phyloP scores from a whole-genome alignment of 2,329 filamentous ascomycete species.

The Alternaria consortialis region DNA sequence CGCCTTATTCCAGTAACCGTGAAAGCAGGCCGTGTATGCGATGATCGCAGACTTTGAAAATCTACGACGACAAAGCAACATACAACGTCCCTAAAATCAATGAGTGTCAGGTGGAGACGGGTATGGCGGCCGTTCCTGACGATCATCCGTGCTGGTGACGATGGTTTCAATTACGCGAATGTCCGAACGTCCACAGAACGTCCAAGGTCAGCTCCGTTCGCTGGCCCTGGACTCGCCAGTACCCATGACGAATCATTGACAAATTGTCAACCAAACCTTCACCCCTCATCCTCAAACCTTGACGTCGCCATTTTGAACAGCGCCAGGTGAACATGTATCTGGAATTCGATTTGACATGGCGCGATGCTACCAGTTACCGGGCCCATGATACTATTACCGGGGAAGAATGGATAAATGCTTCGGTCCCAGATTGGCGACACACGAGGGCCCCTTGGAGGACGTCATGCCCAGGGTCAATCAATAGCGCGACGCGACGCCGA shows the following conservation, averaged over 20 bases:
- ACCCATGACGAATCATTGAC: conserved; percentile 1
- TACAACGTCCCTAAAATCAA: not conserved
- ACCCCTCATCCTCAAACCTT: not conserved
- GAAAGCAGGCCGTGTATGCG: not conserved
- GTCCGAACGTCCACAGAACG: conserved; percentile 1
- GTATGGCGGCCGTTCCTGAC: conserved; percentile 14
- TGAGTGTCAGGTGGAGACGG: conserved; percentile 7
- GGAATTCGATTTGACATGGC: conserved; percentile 3
- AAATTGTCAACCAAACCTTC: not conserved
- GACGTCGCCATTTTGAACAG: not conserved
- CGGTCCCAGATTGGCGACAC: conserved; percentile 16
- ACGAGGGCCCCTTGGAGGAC: conserved; percentile 9
- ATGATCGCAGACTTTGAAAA: not conserved
- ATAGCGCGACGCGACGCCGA: conserved; percentile 8
- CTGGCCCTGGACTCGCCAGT: not conserved
- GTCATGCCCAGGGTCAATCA: conserved; percentile 6
- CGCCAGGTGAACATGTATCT: not conserved
- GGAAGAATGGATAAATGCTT: conserved; percentile 6
- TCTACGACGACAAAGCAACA: not conserved
- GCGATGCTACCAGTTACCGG: conserved; percentile 9
- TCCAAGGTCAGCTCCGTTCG: not conserved
- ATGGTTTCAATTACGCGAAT: conserved; percentile 5
- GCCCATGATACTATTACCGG: conserved; percentile 2
- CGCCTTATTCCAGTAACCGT: not conserved
- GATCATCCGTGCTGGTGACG: not conserved